Base-by-base conservation (phyloP, 2,329 filamentous ascomycete species). In the Neoarthrinium moseri region DNA sequence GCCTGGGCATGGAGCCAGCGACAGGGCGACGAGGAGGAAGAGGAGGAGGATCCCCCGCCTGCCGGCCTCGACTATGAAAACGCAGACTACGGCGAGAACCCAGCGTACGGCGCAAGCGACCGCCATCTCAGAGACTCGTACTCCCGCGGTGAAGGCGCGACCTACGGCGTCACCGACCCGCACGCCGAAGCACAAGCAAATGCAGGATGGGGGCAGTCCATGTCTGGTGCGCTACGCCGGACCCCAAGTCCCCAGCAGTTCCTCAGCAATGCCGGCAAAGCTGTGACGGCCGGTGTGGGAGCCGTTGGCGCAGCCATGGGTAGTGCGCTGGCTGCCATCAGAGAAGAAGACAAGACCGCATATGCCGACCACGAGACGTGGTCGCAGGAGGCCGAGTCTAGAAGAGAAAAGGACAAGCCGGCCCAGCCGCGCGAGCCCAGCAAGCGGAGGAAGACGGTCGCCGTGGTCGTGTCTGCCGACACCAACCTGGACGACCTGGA, bases 1-100 rank as follows among this genome's bases (percentile, higher is more conserved):
- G 90, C 90, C 47, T 97, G 92, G 92, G 83, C 91, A 50, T 96
- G 91, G 91, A 95, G 87, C 65, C 91, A 95, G 70, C 86, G 89
- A 59, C 82, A 78, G 60, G 85, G 88, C 54, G 80, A 85, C 48
- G 85, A 89, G 43, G 85, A 91, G 22, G 79, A 83, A 43, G 77
- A 81, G 47, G 77, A 83, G 51, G 74, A 77, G 51, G 79, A 83
- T 43, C 71, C 73, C 45, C 70, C 72, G 57, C 73, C 74, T 45
- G 73, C 74, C 45, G 59, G 56, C 50, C 65, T 75, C 48, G 75
- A 80, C 56, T 78, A 80, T 53, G 67, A 73, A 23, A 65, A 69
- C 44, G 68, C 65, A 49, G 68, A 70, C 56, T 71, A 74, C 46
- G 73, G 76, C 51, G 75, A 74, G 54, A 77, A 77, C 55, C 71